Conservation (phyloP, 108 stramenopile genomes). For the Cylindrotheca fusiformis region DNA sequence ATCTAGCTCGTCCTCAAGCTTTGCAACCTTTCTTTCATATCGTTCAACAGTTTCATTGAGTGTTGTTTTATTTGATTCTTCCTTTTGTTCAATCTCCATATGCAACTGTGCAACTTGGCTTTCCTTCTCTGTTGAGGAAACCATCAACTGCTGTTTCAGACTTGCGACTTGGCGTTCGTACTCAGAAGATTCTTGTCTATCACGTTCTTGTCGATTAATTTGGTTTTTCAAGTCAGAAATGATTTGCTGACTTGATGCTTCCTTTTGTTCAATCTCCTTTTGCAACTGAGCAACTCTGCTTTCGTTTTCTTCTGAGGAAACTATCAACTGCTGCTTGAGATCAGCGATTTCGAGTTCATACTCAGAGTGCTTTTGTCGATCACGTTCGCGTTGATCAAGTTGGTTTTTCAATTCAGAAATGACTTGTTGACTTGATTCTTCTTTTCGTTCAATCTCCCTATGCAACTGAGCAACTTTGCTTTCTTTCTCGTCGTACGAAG, state of each 20-base stretch:
- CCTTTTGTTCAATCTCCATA: neutral
- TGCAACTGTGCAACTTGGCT: neutral
- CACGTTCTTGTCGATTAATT: neutral
- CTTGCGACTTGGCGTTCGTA: neutral
- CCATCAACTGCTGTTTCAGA: too few species aligned
- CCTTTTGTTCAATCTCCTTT: neutral
- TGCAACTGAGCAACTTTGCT: neutral
- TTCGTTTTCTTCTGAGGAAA: too few species aligned
- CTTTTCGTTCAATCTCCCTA: neutral
- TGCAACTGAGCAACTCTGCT: neutral
- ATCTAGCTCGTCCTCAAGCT: constrained; percentile 5
- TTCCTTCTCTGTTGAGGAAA: too few species aligned
- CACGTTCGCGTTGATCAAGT: neutral
- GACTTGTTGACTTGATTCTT: neutral
- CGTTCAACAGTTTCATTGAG: too few species aligned
- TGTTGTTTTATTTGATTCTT: neutral
- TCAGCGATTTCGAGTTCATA: neutral
- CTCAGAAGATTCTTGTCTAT: neutral
- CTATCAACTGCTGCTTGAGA: too few species aligned
- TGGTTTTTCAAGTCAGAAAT: constrained; percentile 1
- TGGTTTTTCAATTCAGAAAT: neutral
- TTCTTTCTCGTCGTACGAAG: too few species aligned
- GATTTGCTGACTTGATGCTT: neutral
- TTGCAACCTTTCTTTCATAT: constrained; percentile 17
- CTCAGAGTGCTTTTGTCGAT: neutral